Conservation (phyloP, 345 rosid species). For the Lumnitzera littorea region DNA sequence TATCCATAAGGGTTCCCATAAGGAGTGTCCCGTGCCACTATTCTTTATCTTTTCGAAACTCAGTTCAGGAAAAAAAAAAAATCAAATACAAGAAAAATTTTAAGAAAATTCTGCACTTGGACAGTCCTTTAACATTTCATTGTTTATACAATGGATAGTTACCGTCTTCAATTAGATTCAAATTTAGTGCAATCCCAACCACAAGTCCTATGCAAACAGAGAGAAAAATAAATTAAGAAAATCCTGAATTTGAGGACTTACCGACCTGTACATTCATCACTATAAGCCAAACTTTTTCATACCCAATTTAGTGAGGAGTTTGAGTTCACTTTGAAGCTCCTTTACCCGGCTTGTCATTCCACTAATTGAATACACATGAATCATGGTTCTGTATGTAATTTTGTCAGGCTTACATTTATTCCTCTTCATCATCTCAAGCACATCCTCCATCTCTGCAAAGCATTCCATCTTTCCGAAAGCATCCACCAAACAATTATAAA, state of each 20-base stretch:
- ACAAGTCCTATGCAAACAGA: neutral
- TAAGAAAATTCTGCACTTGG: too few relatives aligned
- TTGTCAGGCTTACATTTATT: conserved; percentile 71
- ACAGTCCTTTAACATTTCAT: too few relatives aligned
- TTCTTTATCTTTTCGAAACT: too few relatives aligned
- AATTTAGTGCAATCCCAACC: neutral
- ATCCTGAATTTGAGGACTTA: neutral
- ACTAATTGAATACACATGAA: conserved; percentile 52
- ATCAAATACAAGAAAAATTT: too few relatives aligned
- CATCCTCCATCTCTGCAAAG: conserved; percentile 87
- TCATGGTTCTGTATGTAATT: conserved; percentile 79
- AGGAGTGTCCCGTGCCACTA: too few relatives aligned
- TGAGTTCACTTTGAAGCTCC: conserved; percentile 35
- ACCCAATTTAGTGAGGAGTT: conserved; percentile 10
- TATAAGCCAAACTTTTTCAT: conserved; percentile 47
- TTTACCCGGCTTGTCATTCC: conserved; percentile 68
- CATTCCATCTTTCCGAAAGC: conserved; percentile 80
- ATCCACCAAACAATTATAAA: conserved; percentile 86
- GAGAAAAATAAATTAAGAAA: neutral
- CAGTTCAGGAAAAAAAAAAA: too few relatives aligned
- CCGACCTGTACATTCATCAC: conserved; percentile 18
- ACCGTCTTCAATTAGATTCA: too few relatives aligned
- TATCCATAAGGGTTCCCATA: too few relatives aligned
- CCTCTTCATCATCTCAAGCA: conserved; percentile 59
- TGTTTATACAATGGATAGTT: too few relatives aligned